These are phyloP conservation scores for Backusella mclennaniae DNA, from an alignment of 192 early-diverging fungal genomes.

Conservation along the genomic window DNA sequence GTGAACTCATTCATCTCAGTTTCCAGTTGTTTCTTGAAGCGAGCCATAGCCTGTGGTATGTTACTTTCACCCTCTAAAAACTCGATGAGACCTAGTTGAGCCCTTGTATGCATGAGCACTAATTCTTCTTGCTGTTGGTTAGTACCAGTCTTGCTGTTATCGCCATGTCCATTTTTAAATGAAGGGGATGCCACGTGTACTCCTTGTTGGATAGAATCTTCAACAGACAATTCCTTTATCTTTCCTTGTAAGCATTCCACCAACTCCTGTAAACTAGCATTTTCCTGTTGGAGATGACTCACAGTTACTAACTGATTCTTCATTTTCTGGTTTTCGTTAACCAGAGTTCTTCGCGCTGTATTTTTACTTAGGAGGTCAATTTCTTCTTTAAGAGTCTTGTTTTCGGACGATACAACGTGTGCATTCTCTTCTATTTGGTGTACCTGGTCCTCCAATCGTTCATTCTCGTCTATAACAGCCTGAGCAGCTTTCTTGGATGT, in stretches of 20 bases:
- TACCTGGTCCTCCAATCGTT: neutral
- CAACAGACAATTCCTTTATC: neutral
- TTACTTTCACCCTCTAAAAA: conserved; percentile 22
- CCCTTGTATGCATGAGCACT: conserved; percentile 14
- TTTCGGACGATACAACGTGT: neutral
- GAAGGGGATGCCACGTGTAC: neutral
- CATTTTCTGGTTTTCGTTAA: conserved; percentile 2
- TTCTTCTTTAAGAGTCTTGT: neutral
- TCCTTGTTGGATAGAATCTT: neutral
- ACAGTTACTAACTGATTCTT: neutral
- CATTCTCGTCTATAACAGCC: neutral
- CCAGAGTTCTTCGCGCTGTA: neutral
- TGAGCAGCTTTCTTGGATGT: neutral
- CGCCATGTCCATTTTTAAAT: neutral
- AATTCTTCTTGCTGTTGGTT: conserved; percentile 11
- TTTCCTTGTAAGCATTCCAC: neutral
- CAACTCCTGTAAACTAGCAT: neutral
- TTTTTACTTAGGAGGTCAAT: neutral
- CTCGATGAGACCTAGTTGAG: conserved; percentile 21
- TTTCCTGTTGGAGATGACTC: neutral
- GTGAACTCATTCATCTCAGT: conserved; percentile 3
- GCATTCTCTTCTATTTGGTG: neutral
- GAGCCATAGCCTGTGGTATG: conserved; percentile 7
- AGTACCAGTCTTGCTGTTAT: neutral
- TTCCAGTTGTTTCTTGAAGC: conserved; percentile 21